Conservation (phyloP, 2,329 filamentous ascomycete genomes). For the Coniella lustricola region DNA sequence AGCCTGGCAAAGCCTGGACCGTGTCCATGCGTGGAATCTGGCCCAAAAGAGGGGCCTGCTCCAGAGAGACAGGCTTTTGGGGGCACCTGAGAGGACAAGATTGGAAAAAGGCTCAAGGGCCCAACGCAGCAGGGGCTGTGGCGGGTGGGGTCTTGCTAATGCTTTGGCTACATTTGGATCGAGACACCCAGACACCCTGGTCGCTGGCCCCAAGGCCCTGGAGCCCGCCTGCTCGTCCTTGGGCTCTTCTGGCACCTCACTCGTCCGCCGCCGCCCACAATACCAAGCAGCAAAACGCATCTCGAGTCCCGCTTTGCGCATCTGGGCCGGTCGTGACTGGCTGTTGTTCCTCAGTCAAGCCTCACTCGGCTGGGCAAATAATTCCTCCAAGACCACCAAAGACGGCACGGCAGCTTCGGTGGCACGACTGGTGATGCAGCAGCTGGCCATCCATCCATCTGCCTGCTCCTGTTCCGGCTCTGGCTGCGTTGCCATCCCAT, state of each 20-base stretch:
- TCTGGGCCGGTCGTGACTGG: neutral
- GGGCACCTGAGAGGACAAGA: no score
- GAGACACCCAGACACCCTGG: neutral
- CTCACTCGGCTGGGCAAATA: conserved; percentile 2
- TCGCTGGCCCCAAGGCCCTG: neutral
- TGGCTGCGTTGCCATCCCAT: no score
- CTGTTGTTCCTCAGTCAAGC: neutral
- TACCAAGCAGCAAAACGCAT: neutral
- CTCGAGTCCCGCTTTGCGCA: conserved; percentile 4
- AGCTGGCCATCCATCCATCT: no score
- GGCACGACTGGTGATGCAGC: neutral
- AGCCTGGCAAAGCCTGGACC: neutral
- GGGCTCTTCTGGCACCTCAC: conserved; percentile 2
- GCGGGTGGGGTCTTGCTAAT: neutral
- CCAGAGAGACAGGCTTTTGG: no score
- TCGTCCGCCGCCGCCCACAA: conserved; percentile 8
- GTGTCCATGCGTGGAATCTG: conserved; percentile 1
- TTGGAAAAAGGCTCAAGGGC: no score
- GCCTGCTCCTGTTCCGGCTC: no score
- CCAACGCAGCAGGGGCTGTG: neutral
- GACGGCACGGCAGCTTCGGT: neutral
- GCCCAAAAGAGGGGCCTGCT: neutral
- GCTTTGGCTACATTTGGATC: no score
- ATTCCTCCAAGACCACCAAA: neutral
- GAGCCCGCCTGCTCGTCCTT: neutral